Evolutionary conservation across 805 yeast genomes (phyloP), one percentile per base, ranked within the genome.

Genomic region (Pichia phayaonensis): DNA sequence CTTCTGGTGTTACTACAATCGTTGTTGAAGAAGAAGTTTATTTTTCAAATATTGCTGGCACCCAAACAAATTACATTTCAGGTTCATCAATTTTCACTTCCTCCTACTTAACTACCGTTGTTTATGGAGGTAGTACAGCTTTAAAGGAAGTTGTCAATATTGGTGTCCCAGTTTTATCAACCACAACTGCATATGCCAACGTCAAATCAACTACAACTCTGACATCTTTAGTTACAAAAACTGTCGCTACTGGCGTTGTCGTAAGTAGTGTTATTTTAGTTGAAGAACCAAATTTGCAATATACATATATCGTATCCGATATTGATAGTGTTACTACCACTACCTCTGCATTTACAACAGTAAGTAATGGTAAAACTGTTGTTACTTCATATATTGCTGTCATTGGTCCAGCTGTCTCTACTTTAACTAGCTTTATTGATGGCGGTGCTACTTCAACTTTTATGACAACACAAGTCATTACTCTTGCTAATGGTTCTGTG

Each of bases 161-260:
- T 11, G 51, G 41, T 15, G 51, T 49, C n/a, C 47, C 51, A 1
- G 16, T 22, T 2, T 45, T 49, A 40, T 40, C 48, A 29, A 45
- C 48, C 2, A 44, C 39, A 3, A 42, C 45, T 8, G 12, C 18
- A 6, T 36, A 34, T 27, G 29, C 26, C 2, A n/a, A 11, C 29
- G 15, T 21, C 16, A 4, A 16, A 2, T 16, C 21, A 2, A 27
- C 27, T 21, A 18, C 15, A 20, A 48, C 51, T 8, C 3, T 29
- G 4, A 22, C 36, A 22, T n/a, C 47, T 27, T 20, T 42, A 8
- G 24, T 23, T 6, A 48, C 36, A 2, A 27, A 18, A 40, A 48
- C 41, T 1, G 38, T 40, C n/a, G 42, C 15, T 5, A 21, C 44
- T 15, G 39, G 24, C 3, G 41, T 40, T 29, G 34, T 23, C 7